Percentiles rank a stretch among this genome's conserved stretches.
Evolutionary conservation across 305 asterid species (phyloP).

Genomic region (Andrographis paniculata): DNA sequence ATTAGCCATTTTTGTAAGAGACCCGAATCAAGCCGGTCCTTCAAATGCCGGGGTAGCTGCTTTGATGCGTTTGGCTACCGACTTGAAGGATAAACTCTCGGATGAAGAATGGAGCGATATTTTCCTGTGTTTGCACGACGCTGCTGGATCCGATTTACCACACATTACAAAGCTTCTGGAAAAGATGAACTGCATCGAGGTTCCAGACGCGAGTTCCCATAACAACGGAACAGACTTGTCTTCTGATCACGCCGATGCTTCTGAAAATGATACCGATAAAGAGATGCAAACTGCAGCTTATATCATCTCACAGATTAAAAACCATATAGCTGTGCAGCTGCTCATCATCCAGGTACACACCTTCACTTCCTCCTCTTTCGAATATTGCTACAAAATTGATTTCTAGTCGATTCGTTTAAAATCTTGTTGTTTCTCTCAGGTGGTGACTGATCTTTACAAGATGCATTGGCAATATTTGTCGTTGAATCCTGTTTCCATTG

Average conservation of each 20-base stretch:
- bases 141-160: conserved; percentile 54
- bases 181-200: conserved; percentile 53
- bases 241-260: conserved; percentile 31
- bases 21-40: conserved; percentile 76
- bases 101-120: conserved; percentile 76
- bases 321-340: conserved; percentile 72
- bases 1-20: conserved; percentile 50
- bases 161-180: conserved; percentile 60
- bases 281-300: conserved; percentile 62
- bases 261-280: conserved; percentile 39
- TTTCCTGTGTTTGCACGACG: conserved; percentile 59
- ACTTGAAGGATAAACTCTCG: conserved; percentile 46
- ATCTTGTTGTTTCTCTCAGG: conserved; percentile 35
- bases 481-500: conserved; percentile 26
- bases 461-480: conserved; percentile 44
- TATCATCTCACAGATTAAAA: conserved; percentile 75
- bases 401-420: not conserved
- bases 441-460: conserved; percentile 73
- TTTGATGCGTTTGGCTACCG: conserved; percentile 68
- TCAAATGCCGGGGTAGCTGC: conserved; percentile 82
- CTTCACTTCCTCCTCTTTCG: not conserved
- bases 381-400: not conserved
- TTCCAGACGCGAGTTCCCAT: conserved; percentile 39
- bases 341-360: conserved; percentile 68
- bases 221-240: conserved; percentile 40